Percentiles rank a stretch among this genome's conserved stretches.
phyloP scores from a whole-genome alignment of 2,329 filamentous ascomycete genomes.

The Xylariaceae sp. region DNA sequence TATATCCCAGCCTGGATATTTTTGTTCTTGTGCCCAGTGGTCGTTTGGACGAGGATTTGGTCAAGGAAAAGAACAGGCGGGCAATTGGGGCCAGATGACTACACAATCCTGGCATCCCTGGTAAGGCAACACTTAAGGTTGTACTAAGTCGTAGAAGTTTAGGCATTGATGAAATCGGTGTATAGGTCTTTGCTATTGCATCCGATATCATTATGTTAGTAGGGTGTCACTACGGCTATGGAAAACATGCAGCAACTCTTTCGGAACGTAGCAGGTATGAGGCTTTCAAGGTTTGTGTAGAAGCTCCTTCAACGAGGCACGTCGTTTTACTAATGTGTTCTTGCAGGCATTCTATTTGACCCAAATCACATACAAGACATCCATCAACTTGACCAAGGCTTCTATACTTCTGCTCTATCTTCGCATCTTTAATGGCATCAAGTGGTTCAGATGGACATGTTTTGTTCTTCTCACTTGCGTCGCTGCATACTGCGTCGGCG shows the following conservation, averaged over 20 bases:
- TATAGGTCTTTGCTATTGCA: constrained; percentile 35
- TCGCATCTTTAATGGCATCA: constrained; percentile 40
- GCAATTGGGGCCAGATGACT: constrained; percentile 38
- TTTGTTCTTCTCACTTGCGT: constrained; percentile 33
- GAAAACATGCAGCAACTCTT: constrained; percentile 30
- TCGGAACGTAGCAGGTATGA: constrained; percentile 28
- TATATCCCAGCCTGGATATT: constrained; percentile 37
- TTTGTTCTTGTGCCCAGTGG: constrained; percentile 33
- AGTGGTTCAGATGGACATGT: constrained; percentile 40
- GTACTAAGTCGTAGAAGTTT: not conserved
- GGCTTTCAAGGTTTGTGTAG: constrained; percentile 34
- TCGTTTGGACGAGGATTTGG: constrained; percentile 38
- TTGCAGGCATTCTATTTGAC: constrained; percentile 40
- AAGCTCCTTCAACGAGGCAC: not conserved
- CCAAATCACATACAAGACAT: constrained; percentile 43
- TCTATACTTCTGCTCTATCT: constrained; percentile 43
- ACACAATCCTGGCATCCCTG: constrained; percentile 32
- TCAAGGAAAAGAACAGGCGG: constrained; percentile 34
- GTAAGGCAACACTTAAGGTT: not conserved
- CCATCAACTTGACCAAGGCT: constrained; percentile 42
- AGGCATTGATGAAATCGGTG: not conserved
- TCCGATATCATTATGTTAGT: constrained; percentile 36
- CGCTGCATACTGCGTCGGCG: constrained; percentile 36
- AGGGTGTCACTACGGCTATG: constrained; percentile 40
- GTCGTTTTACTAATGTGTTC: not conserved